phyloP scores from a whole-genome alignment of 306 rosid genomes.

The Vachellia collinsii region DNA sequence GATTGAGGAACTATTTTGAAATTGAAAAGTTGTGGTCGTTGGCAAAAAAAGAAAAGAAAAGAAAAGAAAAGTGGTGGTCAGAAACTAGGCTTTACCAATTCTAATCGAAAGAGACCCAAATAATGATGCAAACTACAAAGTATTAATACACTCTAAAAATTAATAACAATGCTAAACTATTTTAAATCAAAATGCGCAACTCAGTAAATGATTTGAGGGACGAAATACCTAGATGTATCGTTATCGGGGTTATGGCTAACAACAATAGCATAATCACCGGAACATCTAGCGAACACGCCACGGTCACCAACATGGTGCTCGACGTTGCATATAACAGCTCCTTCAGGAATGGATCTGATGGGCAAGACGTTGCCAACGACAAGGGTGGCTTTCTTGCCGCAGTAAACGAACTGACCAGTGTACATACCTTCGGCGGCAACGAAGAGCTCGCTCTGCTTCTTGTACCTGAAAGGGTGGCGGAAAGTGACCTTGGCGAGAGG shows the following conservation, averaged over 20 bases:
- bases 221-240: constrained; percentile 44
- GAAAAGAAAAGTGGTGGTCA: neutral
- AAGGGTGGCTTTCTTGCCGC: constrained; percentile 50
- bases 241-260: constrained; percentile 54
- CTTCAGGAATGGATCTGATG: constrained; percentile 52
- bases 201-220: neutral
- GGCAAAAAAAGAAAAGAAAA: too few species aligned
- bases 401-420: constrained; percentile 49
- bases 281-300: constrained; percentile 50
- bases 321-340: constrained; percentile 52
- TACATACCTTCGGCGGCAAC: constrained; percentile 52
- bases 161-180: constrained; percentile 33
- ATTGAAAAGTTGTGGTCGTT: too few species aligned
- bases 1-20: too few species aligned
- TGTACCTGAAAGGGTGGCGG: constrained; percentile 53
- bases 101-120: neutral
- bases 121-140: neutral
- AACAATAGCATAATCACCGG: constrained; percentile 54
- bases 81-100: neutral
- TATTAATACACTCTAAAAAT: neutral
- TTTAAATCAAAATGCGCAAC: constrained; percentile 12
- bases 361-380: constrained; percentile 50
- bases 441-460: constrained; percentile 52
- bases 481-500: constrained; percentile 47
- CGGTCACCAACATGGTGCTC: constrained; percentile 58